phyloP scores from a whole-genome alignment of 805 yeast genomes.

The Saccharomycopsis fermentans region DNA sequence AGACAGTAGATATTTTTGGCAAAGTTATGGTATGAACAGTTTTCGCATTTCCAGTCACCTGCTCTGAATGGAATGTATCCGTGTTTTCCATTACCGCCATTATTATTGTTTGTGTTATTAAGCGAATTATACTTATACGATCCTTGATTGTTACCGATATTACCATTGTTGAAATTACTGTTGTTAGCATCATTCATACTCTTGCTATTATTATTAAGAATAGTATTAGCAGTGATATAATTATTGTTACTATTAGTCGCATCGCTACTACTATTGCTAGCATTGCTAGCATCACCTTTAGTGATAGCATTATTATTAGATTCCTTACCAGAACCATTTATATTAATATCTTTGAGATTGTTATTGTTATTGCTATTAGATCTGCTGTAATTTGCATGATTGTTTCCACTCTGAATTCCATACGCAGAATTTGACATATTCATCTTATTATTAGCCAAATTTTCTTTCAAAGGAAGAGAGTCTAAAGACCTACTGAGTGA shows the following conservation, averaged over 20 bases:
- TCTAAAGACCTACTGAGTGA: not conserved
- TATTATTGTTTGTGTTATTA: conserved; percentile 9
- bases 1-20: conserved; percentile 83
- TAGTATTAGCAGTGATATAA: conserved; percentile 1
- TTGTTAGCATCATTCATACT: conserved; percentile 14
- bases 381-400: conserved; percentile 1
- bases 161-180: conserved; percentile 17
- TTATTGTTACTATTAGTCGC: not conserved
- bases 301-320: not conserved
- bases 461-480: not conserved
- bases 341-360: not conserved
- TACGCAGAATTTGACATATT: not conserved
- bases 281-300: not conserved
- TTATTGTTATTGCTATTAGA: conserved; percentile 2
- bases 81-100: conserved; percentile 6
- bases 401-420: conserved; percentile 4
- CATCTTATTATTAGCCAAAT: not conserved
- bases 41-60: conserved; percentile 91
- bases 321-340: too few relatives aligned
- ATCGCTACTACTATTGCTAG: not conserved
- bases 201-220: conserved; percentile 9
- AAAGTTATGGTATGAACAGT: conserved; percentile 82
- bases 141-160: conserved; percentile 6
- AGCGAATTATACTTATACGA: conserved; percentile 16
- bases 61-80: conserved; percentile 80